phyloP scores from a whole-genome alignment of 1,139 yeast species.

The Pneumocystis carinii region DNA sequence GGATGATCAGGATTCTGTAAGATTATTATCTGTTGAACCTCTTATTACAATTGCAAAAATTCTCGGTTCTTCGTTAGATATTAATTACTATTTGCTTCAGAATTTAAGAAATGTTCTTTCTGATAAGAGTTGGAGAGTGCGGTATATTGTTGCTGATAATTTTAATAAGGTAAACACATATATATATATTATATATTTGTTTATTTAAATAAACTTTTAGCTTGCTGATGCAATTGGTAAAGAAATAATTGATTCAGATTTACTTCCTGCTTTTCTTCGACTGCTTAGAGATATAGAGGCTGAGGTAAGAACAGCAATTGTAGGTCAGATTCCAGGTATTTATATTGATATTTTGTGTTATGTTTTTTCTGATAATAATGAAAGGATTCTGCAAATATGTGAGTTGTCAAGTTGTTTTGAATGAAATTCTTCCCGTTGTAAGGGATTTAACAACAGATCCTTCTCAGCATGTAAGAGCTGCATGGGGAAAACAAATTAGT shows the following conservation, averaged over 20 bases:
- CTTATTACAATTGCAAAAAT: constrained; percentile 39
- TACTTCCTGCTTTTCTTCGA: constrained; percentile 55
- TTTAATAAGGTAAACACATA: constrained; percentile 28
- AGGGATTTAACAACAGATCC: constrained; percentile 77
- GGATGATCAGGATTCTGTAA: constrained; percentile 92
- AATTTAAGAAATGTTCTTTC: constrained; percentile 40
- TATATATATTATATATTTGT: not conserved
- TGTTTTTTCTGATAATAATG: constrained; percentile 27
- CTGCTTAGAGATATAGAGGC: constrained; percentile 89
- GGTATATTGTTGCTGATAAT: constrained; percentile 93
- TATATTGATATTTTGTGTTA: constrained; percentile 28
- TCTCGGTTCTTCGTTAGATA: constrained; percentile 19
- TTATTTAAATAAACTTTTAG: constrained; percentile 22
- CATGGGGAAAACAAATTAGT: constrained; percentile 78
- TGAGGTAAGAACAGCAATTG: constrained; percentile 87
- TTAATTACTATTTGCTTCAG: constrained; percentile 14
- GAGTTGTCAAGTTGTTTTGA: constrained; percentile 37
- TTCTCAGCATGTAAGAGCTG: constrained; percentile 83
- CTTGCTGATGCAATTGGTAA: constrained; percentile 39
- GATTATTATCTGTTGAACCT: constrained; percentile 76
- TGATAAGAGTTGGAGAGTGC: constrained; percentile 96
- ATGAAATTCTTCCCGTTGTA: constrained; percentile 68
- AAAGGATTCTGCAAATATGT: constrained; percentile 26
- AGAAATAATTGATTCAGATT: constrained; percentile 35
- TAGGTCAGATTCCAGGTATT: constrained; percentile 69